phyloP scores from a whole-genome alignment of 768 basidiomycete species.

The Mycena crocata region DNA sequence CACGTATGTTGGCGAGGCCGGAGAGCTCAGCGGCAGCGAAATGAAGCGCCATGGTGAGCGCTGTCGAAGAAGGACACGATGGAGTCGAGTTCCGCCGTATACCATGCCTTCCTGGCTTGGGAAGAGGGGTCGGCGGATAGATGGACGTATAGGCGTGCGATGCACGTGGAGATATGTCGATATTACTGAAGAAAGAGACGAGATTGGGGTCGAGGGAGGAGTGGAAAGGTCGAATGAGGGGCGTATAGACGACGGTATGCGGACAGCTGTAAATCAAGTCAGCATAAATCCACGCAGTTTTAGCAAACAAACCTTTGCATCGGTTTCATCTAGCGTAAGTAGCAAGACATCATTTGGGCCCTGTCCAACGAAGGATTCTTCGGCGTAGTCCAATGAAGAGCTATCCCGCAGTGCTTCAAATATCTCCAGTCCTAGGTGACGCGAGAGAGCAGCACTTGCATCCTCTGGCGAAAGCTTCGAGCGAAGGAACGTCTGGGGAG shows the following conservation, averaged over 20 bases:
- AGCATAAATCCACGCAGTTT: conserved; percentile 4
- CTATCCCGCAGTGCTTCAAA: conserved; percentile 63
- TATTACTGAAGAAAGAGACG: conserved; percentile 64
- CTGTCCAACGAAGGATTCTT: conserved; percentile 67
- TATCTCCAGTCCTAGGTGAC: conserved; percentile 77
- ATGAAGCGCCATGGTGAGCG: conserved; percentile 59
- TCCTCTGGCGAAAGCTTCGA: conserved; percentile 60
- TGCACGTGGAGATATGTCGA: conserved; percentile 69
- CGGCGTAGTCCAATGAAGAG: conserved; percentile 43
- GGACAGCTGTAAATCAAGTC: conserved; percentile 55
- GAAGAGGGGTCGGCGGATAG: conserved; percentile 51
- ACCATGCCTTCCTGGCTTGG: conserved; percentile 45
- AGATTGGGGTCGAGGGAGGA: conserved; percentile 43
- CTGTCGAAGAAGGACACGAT: conserved; percentile 67
- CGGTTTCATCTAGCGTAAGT: conserved; percentile 65
- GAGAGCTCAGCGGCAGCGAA: conserved; percentile 74
- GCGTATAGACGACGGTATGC: conserved; percentile 61
- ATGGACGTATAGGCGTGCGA: conserved; percentile 67
- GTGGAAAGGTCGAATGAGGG: conserved; percentile 59
- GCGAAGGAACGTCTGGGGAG: conserved; percentile 50
- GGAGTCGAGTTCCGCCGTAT: conserved; percentile 51
- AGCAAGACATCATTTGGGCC: conserved; percentile 64
- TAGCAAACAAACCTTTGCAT: conserved; percentile 61
- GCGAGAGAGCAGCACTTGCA: conserved; percentile 70
- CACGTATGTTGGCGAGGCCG: conserved; percentile 60